These are phyloP conservation scores for Calocybe cyanea DNA, from an alignment of 768 basidiomycete genomes.

Conservation along the genomic window DNA sequence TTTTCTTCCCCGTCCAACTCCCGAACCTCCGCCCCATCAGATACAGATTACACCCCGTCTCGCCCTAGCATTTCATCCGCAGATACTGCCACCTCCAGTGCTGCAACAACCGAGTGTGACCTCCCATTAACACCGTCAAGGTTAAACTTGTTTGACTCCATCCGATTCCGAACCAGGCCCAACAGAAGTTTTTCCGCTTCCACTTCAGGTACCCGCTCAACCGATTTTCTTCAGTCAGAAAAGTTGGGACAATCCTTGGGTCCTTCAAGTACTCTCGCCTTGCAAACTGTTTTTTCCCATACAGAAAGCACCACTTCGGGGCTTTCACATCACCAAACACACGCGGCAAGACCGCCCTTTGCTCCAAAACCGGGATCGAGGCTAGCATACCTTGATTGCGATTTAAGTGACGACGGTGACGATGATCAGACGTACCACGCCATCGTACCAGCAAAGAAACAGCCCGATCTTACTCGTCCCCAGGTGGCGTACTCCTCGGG, in stretches of 20 bases:
- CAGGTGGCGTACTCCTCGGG: slow-evolving; percentile 34
- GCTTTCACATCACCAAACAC: slow-evolving; percentile 9
- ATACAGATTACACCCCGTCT: slow-evolving; percentile 36
- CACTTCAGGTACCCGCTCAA: slow-evolving; percentile 21
- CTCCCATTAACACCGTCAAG: slow-evolving; percentile 37
- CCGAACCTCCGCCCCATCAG: slow-evolving; percentile 40
- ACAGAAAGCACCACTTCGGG: slow-evolving; percentile 10
- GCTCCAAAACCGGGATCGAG: slow-evolving; percentile 25
- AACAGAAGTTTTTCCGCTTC: slow-evolving; percentile 29
- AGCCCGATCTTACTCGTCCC: slow-evolving; percentile 22
- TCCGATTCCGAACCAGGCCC: slow-evolving; percentile 33
- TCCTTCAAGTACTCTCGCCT: slow-evolving; percentile 8
- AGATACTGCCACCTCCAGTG: slow-evolving; percentile 48
- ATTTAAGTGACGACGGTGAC: slow-evolving; percentile 16
- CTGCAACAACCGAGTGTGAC: slow-evolving; percentile 45
- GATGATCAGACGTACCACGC: slow-evolving; percentile 21
- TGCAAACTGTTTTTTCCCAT: slow-evolving; percentile 12
- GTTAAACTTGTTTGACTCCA: slow-evolving; percentile 35
- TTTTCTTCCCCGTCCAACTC: slow-evolving; percentile 50
- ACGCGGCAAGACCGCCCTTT: slow-evolving; percentile 25
- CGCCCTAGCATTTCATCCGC: slow-evolving; percentile 62
- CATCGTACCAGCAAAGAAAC: slow-evolving; percentile 9
- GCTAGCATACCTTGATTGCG: slow-evolving; percentile 18
- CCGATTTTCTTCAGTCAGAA: slow-evolving; percentile 28
- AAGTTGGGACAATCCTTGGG: slow-evolving; percentile 16